Conservation (phyloP, 371 early-diverging fungal genomes). For the Dichotomocladium elegans region DNA sequence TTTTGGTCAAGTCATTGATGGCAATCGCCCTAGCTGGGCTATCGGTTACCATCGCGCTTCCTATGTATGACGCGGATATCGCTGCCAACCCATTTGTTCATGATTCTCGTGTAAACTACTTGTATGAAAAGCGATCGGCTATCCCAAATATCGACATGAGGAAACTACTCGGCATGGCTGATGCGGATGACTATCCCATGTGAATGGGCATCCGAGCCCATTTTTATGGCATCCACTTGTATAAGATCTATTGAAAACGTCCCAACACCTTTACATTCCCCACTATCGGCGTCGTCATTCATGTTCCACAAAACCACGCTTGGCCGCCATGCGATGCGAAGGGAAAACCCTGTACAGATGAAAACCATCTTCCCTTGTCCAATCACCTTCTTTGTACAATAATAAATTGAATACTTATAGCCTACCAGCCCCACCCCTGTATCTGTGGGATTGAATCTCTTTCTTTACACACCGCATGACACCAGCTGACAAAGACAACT, state of each 20-base stretch:
- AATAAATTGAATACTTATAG: not conserved
- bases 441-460: no score
- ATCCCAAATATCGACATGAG: not conserved
- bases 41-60: no score
- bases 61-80: not conserved
- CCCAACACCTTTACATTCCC: not conserved
- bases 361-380: not conserved
- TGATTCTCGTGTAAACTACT: not conserved
- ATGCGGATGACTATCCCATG: not conserved
- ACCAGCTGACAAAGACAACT: conserved; percentile 1
- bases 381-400: not conserved
- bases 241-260: no score
- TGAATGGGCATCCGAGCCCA: not conserved
- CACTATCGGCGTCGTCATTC: not conserved
- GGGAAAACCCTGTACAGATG: not conserved
- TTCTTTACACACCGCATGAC: no score
- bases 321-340: not conserved
- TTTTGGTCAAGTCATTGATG: no score
- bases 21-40: no score
- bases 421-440: not conserved
- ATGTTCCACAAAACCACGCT: not conserved
- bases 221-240: not conserved
- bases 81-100: not conserved
- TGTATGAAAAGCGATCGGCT: not conserved
- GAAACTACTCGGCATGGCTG: not conserved